Evolutionary conservation across 2,329 filamentous ascomycete genomes (phyloP).

Genomic region (Aureobasidium sp.): DNA sequence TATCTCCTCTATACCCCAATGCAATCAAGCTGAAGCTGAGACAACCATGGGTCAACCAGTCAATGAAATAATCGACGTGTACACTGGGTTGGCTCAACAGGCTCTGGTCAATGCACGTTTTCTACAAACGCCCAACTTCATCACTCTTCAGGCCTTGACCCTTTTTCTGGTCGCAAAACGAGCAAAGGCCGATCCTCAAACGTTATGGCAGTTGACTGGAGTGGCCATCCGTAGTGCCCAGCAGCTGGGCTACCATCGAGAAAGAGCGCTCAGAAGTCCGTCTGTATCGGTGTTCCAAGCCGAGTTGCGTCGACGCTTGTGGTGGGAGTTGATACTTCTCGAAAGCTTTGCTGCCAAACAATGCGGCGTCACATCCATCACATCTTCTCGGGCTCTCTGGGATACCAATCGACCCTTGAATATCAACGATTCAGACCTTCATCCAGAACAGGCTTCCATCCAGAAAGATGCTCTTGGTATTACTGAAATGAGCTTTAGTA

Average conservation of each 20-base stretch:
- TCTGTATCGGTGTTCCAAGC: constrained; percentile 44
- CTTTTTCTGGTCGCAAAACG: constrained; percentile 45
- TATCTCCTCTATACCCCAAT: constrained; percentile 39
- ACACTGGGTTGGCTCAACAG: constrained; percentile 28
- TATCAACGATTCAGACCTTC: constrained; percentile 28
- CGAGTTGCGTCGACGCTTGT: constrained; percentile 50
- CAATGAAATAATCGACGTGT: neutral
- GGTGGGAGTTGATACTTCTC: constrained; percentile 54
- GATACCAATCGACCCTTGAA: constrained; percentile 28
- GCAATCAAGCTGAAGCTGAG: constrained; percentile 33
- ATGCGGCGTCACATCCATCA: constrained; percentile 19
- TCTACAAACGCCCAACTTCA: constrained; percentile 55
- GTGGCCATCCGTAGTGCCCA: constrained; percentile 51
- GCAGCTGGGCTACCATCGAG: constrained; percentile 52
- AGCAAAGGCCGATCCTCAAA: constrained; percentile 38
- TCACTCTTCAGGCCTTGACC: constrained; percentile 57
- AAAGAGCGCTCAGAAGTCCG: constrained; percentile 40
- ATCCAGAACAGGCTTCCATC: constrained; percentile 36
- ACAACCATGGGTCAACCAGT: constrained; percentile 43
- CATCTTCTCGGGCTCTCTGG: constrained; percentile 17
- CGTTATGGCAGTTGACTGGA: constrained; percentile 56
- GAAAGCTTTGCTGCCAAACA: constrained; percentile 34
- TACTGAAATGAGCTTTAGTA: constrained; percentile 44
- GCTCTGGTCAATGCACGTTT: constrained; percentile 59
- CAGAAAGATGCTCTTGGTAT: constrained; percentile 42